Percentiles rank a stretch among this genome's conserved stretches.
These are phyloP conservation scores for Citrus trifoliata DNA, from an alignment of 345 rosid species.

Conservation along the genomic window DNA sequence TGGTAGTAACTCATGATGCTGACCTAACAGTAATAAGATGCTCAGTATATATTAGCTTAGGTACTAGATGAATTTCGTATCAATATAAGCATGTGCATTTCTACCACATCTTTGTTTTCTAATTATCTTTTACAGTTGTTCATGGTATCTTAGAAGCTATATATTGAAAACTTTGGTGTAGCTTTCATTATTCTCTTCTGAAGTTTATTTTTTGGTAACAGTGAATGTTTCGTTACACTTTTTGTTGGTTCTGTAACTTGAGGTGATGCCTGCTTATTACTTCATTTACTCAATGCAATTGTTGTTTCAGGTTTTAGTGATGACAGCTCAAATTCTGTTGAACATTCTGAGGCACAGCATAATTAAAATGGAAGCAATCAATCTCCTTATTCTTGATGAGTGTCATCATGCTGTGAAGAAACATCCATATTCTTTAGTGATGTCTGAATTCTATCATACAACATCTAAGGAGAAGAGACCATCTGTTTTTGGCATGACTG, in stretches of 20 bases:
- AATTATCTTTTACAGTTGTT: background rate
- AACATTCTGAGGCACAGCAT: conserved; percentile 97
- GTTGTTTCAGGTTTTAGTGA: conserved; percentile 70
- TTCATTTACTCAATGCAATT: conserved; percentile 4
- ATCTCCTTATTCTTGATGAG: conserved; percentile 92
- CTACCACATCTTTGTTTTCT: background rate
- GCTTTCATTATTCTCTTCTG: background rate
- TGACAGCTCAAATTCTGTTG: conserved; percentile 96
- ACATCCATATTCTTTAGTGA: conserved; percentile 95
- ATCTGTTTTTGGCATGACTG: conserved; percentile 97
- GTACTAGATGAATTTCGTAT: background rate
- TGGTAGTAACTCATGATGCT: background rate
- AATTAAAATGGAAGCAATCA: conserved; percentile 80
- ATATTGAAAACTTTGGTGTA: background rate
- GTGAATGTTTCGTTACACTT: background rate
- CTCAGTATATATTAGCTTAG: background rate
- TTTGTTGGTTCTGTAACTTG: background rate
- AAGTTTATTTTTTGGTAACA: background rate
- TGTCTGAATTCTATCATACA: conserved; percentile 98
- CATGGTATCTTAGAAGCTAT: background rate
- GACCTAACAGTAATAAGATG: background rate
- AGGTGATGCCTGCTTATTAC: conserved; percentile 8
- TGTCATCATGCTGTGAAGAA: conserved; percentile 99
- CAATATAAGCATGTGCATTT: background rate
- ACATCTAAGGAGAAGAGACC: conserved; percentile 88